A percentile compares a stretch with the other conserved stretches of the same genome.
Evolutionary conservation across 2,329 filamentous ascomycete genomes (phyloP).

Genomic region (Aspergillus eucalypticola): DNA sequence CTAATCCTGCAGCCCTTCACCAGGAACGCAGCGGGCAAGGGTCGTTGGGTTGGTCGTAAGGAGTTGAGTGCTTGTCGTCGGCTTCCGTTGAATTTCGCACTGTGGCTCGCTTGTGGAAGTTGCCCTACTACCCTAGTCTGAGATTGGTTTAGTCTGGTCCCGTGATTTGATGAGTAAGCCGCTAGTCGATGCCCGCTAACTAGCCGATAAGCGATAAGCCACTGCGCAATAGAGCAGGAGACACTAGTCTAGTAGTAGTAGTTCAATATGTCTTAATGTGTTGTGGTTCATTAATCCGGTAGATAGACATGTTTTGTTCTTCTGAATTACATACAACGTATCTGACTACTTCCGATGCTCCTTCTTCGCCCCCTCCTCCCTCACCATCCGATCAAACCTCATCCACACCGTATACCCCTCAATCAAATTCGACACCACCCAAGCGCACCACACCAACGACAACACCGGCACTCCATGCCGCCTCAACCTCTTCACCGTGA

Average conservation of each 20-base stretch:
- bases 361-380: constrained; percentile 39
- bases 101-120: constrained; percentile 48
- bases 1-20: constrained; percentile 48
- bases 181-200: constrained; percentile 8
- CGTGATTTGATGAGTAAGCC: constrained; percentile 22
- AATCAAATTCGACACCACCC: constrained; percentile 54
- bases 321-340: not conserved
- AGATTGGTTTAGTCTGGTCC: constrained; percentile 24
- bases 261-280: too few relatives aligned
- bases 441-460: constrained; percentile 55
- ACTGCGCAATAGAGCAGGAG: too few relatives aligned
- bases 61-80: constrained; percentile 43
- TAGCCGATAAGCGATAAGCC: not conserved
- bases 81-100: constrained; percentile 45
- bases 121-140: constrained; percentile 42
- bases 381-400: constrained; percentile 50
- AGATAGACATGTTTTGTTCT: not conserved
- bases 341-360: constrained; percentile 25
- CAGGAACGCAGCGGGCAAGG: constrained; percentile 44
- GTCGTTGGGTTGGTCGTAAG: constrained; percentile 42
- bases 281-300: too few relatives aligned
- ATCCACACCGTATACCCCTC: constrained; percentile 54
- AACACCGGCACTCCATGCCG: constrained; percentile 54
- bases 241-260: too few relatives aligned
- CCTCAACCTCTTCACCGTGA: constrained; percentile 49